A percentile compares a stretch with the other conserved stretches of the same genome.
Conservation (phyloP, 129 eudicot genomes). For the Heracleum sosnowskyi region DNA sequence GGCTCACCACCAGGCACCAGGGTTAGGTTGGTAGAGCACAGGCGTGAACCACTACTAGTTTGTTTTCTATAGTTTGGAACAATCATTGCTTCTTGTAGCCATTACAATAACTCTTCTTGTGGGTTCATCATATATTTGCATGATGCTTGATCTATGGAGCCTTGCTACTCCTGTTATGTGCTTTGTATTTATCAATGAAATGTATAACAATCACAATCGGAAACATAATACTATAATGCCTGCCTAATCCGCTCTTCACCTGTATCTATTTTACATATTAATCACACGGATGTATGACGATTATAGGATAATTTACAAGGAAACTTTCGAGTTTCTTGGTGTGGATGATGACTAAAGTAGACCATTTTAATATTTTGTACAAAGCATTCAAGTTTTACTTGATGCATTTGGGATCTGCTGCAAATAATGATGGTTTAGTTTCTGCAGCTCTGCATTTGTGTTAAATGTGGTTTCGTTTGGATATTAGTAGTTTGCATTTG, state of each 20-base stretch:
- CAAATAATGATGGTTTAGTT: background rate
- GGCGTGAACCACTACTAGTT: background rate
- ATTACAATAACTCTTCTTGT: background rate
- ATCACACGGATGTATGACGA: background rate
- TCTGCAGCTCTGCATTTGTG: background rate
- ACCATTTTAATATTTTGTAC: no score
- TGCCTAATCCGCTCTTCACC: background rate
- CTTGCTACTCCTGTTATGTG: background rate
- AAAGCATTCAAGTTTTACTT: no score
- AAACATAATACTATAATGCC: background rate
- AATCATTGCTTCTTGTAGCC: conserved; percentile 1
- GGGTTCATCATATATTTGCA: background rate
- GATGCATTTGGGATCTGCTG: no score
- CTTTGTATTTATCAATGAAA: no score
- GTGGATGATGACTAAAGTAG: no score
- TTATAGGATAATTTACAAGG: no score
- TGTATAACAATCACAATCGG: background rate
- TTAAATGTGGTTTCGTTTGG: no score
- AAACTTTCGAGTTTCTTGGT: no score
- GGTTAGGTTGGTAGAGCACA: background rate
- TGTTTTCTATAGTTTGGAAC: background rate
- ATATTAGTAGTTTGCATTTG: no score
- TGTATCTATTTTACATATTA: background rate
- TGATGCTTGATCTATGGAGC: background rate
- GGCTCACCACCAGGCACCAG: background rate